Conservation (phyloP, 2,329 filamentous ascomycete genomes). For the Phaeosphaeria sp. region DNA sequence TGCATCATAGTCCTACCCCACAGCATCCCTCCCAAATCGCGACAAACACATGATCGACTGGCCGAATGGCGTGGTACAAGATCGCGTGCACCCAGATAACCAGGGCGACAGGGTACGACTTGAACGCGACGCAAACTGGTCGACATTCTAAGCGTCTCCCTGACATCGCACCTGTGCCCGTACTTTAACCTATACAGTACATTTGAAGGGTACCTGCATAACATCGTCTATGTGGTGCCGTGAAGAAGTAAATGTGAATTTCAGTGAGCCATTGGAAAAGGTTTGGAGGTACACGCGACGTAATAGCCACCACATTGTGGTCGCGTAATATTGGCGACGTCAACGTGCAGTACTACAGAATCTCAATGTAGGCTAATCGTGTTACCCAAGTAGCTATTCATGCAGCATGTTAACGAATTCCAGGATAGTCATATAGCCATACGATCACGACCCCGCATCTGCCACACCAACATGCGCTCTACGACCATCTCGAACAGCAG, state of each 20-base stretch:
- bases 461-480: not conserved
- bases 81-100: not conserved
- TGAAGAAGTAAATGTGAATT: not conserved
- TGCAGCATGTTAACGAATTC: not conserved
- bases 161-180: not conserved
- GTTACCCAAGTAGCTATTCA: not conserved
- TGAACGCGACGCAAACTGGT: not conserved
- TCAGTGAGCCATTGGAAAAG: not conserved
- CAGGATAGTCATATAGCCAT: not conserved
- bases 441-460: not conserved
- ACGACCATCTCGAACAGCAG: not conserved
- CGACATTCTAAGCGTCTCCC: not conserved
- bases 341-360: not conserved
- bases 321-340: not conserved
- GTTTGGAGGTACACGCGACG: not conserved
- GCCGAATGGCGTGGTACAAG: not conserved
- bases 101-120: not conserved
- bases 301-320: not conserved
- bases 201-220: not conserved
- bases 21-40: not conserved
- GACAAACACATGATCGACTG: not conserved
- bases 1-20: not conserved
- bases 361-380: not conserved
- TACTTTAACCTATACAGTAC: not conserved
- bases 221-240: not conserved